Evolutionary conservation across 2,329 filamentous ascomycete genomes (phyloP), one percentile per base, ranked within the genome.

Genomic region (Didymella sp.): DNA sequence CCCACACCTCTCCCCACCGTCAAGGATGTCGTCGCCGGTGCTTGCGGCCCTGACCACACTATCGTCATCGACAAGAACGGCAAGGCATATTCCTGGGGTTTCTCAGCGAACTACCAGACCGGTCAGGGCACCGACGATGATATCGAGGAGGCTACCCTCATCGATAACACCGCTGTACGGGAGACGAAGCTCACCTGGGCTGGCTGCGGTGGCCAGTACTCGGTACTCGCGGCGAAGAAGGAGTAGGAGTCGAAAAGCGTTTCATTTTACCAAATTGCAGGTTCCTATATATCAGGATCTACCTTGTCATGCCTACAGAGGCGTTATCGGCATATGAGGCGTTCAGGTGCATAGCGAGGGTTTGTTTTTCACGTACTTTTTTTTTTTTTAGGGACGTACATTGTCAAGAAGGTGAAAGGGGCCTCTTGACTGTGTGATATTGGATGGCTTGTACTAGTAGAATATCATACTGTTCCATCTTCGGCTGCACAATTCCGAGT

Each of bases 201-300:
- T n/a, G 91, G 90, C 40, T 89, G 89, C n/a, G 93, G 94, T 63
- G 92, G 92, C 5, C 93, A 97, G 72, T 97, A 87, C 75, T 89
- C 87, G 1, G 77, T 91, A 22, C 67, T 91, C n/a, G 81, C 82
- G 33, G 70, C 66, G 45, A 66, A 69, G 60, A 71, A 70, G 51
- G 60, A 66, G 56, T 68, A 67, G 41, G 33, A 17, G 28, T 8
- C 15, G 33, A 31, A 44, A 54, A 8, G 43, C 30, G 19, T 40
- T 33, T 43, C 11, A 6, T 38, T 41, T 37, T 19, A 33, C 25
- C 41, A 51, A 46, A 51, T 50, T 66, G 55, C 50, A 51, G n/a
- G 17, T 51, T 54, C 55, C 41, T 42, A 58, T 56, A 51, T 46
- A 57, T 11, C 24, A 43, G 43, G 51, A 53, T 53, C 51, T 53